Conservation (phyloP, 73 alveolate species). For the Symbiodinium pilosum region DNA sequence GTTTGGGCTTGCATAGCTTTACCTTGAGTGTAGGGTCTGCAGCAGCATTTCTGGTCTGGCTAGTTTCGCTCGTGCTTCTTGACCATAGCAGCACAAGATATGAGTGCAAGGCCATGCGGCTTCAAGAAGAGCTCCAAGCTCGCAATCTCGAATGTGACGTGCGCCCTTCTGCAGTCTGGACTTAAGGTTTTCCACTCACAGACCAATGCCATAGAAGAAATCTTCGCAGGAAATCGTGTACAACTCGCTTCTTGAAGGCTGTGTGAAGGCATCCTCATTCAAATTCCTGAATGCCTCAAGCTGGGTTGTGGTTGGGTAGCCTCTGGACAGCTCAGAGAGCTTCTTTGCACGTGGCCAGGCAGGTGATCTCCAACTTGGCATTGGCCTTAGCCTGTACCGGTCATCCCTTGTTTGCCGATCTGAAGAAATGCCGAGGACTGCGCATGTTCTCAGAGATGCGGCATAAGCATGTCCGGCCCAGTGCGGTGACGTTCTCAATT, state of each 20-base stretch:
- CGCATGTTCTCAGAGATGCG: conserved; percentile 85
- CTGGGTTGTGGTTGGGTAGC: neutral
- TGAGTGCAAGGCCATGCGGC: conserved; percentile 64
- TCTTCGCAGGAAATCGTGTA: conserved; percentile 69
- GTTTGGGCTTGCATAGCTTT: too few species aligned
- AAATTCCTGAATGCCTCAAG: neutral
- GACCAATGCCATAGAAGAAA: neutral
- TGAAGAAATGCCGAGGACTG: neutral
- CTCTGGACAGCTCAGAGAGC: too few species aligned
- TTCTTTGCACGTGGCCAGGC: too few species aligned
- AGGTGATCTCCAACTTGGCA: conserved; percentile 70
- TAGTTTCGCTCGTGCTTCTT: too few species aligned
- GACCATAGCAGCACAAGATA: too few species aligned
- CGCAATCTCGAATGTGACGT: neutral
- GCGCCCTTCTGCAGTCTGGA: too few species aligned
- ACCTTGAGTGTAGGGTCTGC: too few species aligned
- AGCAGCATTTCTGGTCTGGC: too few species aligned
- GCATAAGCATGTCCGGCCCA: conserved; percentile 63
- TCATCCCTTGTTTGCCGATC: too few species aligned
- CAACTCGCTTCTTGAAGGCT: conserved; percentile 94
- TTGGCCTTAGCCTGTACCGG: neutral
- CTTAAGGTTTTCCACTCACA: neutral
- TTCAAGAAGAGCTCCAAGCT: conserved; percentile 51
- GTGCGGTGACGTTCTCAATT: conserved; percentile 82
- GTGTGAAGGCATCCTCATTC: conserved; percentile 27